Evolutionary conservation across 805 yeast genomes (phyloP).

Genomic region (Zygoascus biomembranicola): DNA sequence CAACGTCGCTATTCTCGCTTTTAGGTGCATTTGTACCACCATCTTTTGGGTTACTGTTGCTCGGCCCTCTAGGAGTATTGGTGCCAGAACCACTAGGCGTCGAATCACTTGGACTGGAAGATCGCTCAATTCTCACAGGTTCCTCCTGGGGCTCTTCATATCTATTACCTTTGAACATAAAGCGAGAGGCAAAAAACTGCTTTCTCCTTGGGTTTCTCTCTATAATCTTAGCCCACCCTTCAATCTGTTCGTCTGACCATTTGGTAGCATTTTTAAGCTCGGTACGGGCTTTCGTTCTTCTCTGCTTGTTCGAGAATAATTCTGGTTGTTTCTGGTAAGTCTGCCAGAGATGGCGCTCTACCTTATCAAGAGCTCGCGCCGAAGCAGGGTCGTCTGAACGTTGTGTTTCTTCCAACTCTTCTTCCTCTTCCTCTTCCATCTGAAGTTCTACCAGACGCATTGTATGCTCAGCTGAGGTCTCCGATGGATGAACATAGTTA

Average conservation of each 20-base stretch:
- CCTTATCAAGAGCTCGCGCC: constrained; percentile 31
- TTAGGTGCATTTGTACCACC: neutral
- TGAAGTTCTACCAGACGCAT: constrained; percentile 51
- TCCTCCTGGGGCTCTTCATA: constrained; percentile 2
- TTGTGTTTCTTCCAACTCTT: constrained; percentile 34
- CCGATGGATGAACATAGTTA: constrained; percentile 15
- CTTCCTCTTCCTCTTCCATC: constrained; percentile 84
- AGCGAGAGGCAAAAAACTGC: constrained; percentile 54
- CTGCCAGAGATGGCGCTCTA: constrained; percentile 51
- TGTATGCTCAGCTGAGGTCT: constrained; percentile 10
- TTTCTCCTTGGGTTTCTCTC: constrained; percentile 56
- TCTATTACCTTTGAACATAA: constrained; percentile 39
- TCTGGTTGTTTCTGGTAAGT: constrained; percentile 44
- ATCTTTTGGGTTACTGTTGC: neutral
- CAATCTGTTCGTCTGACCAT: constrained; percentile 88
- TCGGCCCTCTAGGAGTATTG: neutral
- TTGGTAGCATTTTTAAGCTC: constrained; percentile 43
- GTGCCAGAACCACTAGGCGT: constrained; percentile 1
- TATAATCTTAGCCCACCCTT: constrained; percentile 84
- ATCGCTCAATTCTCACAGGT: neutral
- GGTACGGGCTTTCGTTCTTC: constrained; percentile 46
- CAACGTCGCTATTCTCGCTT: neutral
- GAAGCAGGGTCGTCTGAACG: constrained; percentile 22
- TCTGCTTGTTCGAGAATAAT: constrained; percentile 38
- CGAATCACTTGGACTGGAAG: neutral